Evolutionary conservation across 2,329 filamentous ascomycete genomes (phyloP), one percentile per base, ranked within the genome.

Genomic region (Fusarium sp.): DNA sequence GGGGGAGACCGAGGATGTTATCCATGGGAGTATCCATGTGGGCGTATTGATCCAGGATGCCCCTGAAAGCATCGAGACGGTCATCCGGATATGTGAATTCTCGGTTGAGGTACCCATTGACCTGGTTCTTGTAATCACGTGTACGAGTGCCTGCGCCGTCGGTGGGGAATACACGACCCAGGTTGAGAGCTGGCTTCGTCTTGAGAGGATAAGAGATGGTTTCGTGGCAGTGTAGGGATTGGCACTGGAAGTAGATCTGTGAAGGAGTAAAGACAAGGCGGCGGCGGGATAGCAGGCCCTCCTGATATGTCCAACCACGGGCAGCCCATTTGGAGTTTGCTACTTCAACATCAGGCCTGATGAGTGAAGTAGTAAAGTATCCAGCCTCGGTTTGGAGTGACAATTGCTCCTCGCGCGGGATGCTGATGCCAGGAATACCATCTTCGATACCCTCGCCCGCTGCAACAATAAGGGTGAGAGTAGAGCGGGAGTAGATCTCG

Each of bases 221-320:
- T 67, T 84, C 83, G 63, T 83, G 81, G 59, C 82, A 84, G 71
- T 84, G 82, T 14, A 84, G 69, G 10, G 77, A 69, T 34, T 79
- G 78, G 69, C 83, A 84, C 63, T 84, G 83, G 56, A 83, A 84
- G 70, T 84, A 84, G 5, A 78, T 77, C 70, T 84, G 83, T 4
- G 80, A 82, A 14, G 79, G 75, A 3, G 82, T 83, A 52, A 84
- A 81, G 29, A 84, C 75, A 31, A 84, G 79, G 13, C 82, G 78
- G 7, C 82, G 79, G 8, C 79, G 78, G 4, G 82, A 78, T 34
- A 84, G 72, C 6, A 83, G 75, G 10, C 82, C 82, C 66, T 84
- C 81, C 66, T 84, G 82, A 40, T 80, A 82, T 16, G 82, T 83
- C 80, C 81, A 82, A 14, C 79, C 82, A 24, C 80, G 78, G 6